These are phyloP conservation scores for Pelargonium fulgidum DNA, from an alignment of 441 rosid genomes.

Conservation along the genomic window DNA sequence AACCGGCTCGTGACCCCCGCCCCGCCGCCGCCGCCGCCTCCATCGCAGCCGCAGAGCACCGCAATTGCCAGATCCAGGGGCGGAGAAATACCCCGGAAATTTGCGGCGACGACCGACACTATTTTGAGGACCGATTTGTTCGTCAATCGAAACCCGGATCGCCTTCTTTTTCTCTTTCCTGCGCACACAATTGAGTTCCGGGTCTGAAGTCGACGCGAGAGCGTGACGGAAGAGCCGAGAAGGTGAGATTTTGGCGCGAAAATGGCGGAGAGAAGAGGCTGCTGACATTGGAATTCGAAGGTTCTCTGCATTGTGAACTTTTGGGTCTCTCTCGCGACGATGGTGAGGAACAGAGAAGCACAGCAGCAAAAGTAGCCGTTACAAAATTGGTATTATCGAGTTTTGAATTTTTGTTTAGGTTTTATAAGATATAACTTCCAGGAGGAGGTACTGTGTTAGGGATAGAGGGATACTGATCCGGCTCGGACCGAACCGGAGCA, in stretches of 20 bases:
- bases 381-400: neutral
- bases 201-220: conserved; percentile 20
- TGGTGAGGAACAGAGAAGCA: neutral
- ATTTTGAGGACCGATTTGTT: conserved; percentile 26
- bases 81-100: conserved; percentile 35
- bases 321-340: no score
- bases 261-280: conserved; percentile 13
- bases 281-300: conserved; percentile 18
- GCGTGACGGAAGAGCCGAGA: conserved; percentile 6
- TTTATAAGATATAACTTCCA: no score
- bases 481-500: no score
- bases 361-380: conserved; percentile 4
- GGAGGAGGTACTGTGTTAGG: no score
- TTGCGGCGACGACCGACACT: conserved; percentile 28
- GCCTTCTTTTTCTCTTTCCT: conserved; percentile 27
- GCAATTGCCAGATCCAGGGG: conserved; percentile 32
- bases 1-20: no score
- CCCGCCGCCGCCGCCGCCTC: no score
- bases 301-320: conserved; percentile 18
- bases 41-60: conserved; percentile 26
- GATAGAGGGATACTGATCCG: no score
- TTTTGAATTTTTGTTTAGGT: neutral
- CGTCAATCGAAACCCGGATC: conserved; percentile 27
- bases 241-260: conserved; percentile 17
- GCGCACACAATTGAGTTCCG: conserved; percentile 28